A percentile compares a stretch with the other conserved stretches of the same genome.
Conservation (phyloP, 768 basidiomycete species). For the Ephemerocybe angulata region DNA sequence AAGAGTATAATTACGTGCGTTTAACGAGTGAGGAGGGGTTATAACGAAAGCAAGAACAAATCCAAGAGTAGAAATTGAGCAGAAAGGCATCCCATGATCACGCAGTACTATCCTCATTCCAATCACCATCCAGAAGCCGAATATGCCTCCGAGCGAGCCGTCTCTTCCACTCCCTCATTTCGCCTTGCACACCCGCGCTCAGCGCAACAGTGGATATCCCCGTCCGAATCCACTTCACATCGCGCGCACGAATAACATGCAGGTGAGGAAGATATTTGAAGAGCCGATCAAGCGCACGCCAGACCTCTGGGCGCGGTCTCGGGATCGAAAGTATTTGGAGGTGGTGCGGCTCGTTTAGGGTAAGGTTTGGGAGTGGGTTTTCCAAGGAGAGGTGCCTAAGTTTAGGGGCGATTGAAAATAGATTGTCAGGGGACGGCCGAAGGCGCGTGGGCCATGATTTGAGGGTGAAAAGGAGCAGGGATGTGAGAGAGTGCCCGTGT, state of each 20-base stretch:
- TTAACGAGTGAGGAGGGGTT: too few species aligned
- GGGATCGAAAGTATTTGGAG: slow-evolving; percentile 72
- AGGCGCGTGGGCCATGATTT: slow-evolving; percentile 64
- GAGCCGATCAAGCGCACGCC: slow-evolving; percentile 49
- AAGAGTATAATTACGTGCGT: too few species aligned
- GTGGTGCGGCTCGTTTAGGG: slow-evolving; percentile 32
- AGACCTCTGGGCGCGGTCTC: slow-evolving; percentile 61
- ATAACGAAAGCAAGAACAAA: too few species aligned
- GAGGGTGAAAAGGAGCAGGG: slow-evolving; percentile 64
- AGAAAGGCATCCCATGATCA: not conserved
- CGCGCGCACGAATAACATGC: slow-evolving; percentile 54
- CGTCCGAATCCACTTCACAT: slow-evolving; percentile 68
- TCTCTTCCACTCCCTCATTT: slow-evolving; percentile 71
- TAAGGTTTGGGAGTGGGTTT: slow-evolving; percentile 55
- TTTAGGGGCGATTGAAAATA: slow-evolving; percentile 49
- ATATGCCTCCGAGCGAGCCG: slow-evolving; percentile 57
- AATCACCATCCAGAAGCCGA: slow-evolving; percentile 66
- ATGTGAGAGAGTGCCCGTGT: slow-evolving; percentile 57
- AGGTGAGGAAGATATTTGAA: slow-evolving; percentile 58
- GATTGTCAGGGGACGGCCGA: slow-evolving; percentile 47
- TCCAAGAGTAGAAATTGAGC: too few species aligned
- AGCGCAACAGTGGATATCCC: slow-evolving; percentile 65
- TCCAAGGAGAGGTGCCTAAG: slow-evolving; percentile 73
- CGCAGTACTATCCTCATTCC: slow-evolving; percentile 46
- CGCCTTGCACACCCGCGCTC: slow-evolving; percentile 75